A percentile compares a stretch with the other conserved stretches of the same genome.
phyloP scores from a whole-genome alignment of 768 basidiomycete species.

The Termitomyces sp. region DNA sequence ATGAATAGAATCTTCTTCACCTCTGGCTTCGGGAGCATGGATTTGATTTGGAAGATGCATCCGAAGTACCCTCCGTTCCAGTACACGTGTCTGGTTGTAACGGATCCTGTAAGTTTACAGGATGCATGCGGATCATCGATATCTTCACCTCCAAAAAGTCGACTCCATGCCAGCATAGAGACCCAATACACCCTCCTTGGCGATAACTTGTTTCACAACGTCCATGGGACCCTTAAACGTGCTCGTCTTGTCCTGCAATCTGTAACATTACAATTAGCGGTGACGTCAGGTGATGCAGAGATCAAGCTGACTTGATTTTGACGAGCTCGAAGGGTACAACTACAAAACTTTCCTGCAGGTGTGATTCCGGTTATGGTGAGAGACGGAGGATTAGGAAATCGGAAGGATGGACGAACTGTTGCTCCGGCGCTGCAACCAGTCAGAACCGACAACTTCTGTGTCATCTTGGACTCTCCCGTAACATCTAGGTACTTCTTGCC shows the following conservation, averaged over 20 bases:
- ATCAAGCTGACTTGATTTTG: constrained; percentile 62
- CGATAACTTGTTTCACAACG: constrained; percentile 76
- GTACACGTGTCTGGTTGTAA: constrained; percentile 60
- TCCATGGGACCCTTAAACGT: constrained; percentile 91
- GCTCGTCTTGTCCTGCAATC: constrained; percentile 89
- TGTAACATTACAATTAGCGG: constrained; percentile 17
- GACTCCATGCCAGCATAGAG: constrained; percentile 95
- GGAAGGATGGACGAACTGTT: constrained; percentile 44
- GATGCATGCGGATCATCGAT: neutral
- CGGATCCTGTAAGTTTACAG: neutral
- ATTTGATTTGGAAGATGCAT: constrained; percentile 80
- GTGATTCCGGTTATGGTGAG: neutral
- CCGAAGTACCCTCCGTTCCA: constrained; percentile 98
- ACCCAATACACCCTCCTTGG: constrained; percentile 76
- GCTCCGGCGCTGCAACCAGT: constrained; percentile 96
- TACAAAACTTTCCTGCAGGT: constrained; percentile 71
- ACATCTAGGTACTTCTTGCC: constrained; percentile 67
- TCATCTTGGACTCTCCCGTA: constrained; percentile 80
- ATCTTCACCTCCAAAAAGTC: constrained; percentile 86
- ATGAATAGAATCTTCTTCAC: constrained; percentile 30
- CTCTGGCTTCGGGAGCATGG: constrained; percentile 79
- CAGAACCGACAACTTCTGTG: constrained; percentile 76
- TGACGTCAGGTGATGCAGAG: neutral
- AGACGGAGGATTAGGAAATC: neutral
- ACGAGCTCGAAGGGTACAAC: constrained; percentile 97